Percentiles rank a stretch among this genome's conserved stretches.
Evolutionary conservation across 1,284 basidiomycete genomes (phyloP).

Genomic region (Trichosporon ovoides): DNA sequence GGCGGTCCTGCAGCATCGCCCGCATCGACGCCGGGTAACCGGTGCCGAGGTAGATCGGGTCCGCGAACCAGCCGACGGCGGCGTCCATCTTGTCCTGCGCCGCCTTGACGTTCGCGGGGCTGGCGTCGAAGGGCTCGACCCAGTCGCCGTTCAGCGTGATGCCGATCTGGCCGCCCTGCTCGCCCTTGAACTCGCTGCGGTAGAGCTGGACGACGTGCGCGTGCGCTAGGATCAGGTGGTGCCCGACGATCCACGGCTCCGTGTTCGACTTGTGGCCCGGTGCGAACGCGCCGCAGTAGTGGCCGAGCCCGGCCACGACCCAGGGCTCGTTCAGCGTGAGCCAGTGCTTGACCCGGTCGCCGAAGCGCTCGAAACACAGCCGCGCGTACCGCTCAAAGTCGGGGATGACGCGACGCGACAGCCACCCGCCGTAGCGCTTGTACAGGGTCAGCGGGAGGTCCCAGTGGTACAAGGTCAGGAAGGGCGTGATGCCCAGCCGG

Average conservation of each 20-base stretch:
- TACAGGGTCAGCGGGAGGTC: constrained; percentile 66
- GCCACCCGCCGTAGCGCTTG: constrained; percentile 63
- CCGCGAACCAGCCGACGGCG: constrained; percentile 55
- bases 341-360: constrained; percentile 71
- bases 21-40: constrained; percentile 62
- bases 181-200: constrained; percentile 54
- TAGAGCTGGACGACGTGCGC: constrained; percentile 62
- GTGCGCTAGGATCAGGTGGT: constrained; percentile 64
- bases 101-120: constrained; percentile 59
- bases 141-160: constrained; percentile 70
- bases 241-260: constrained; percentile 69
- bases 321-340: constrained; percentile 63
- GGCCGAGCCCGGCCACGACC: constrained; percentile 65
- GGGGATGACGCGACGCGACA: constrained; percentile 58
- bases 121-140: constrained; percentile 63
- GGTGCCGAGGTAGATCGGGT: constrained; percentile 65
- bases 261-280: constrained; percentile 56
- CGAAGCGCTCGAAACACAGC: constrained; percentile 66
- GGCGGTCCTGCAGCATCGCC: constrained; percentile 58
- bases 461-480: constrained; percentile 74
- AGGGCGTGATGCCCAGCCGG: constrained; percentile 59
- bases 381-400: constrained; percentile 64
- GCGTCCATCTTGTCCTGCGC: constrained; percentile 62
- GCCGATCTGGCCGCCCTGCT: constrained; percentile 57
- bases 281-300: constrained; percentile 33